These are phyloP conservation scores for Chlorella sp. DNA, from an alignment of 139 green algal species.

Conservation along the genomic window DNA sequence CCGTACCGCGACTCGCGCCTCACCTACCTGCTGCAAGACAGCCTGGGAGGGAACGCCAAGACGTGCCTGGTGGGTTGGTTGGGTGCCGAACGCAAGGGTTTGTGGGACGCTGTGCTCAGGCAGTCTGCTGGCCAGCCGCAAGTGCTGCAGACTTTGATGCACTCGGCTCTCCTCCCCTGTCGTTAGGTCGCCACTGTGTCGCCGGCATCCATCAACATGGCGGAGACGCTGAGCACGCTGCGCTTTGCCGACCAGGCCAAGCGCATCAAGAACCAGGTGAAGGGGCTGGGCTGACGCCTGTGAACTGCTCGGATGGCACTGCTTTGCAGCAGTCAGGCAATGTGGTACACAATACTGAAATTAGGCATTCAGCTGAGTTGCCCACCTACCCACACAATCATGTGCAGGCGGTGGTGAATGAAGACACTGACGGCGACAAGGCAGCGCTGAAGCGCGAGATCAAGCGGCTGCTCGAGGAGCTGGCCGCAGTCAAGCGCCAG, in stretches of 20 bases:
- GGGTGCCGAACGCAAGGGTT: too few relatives aligned
- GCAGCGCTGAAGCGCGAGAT: constrained; percentile 67
- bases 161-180: too few relatives aligned
- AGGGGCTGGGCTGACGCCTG: neutral
- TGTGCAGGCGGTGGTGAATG: constrained; percentile 70
- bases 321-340: neutral
- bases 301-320: neutral
- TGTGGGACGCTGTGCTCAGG: too few relatives aligned
- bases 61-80: constrained; percentile 43
- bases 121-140: neutral
- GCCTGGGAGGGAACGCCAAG: constrained; percentile 94
- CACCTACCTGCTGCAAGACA: constrained; percentile 97
- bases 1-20: constrained; percentile 97
- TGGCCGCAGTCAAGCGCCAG: constrained; percentile 3
- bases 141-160: too few relatives aligned
- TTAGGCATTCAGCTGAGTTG: too few relatives aligned
- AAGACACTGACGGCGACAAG: constrained; percentile 67
- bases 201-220: constrained; percentile 57
- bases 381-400: neutral
- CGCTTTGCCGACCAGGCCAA: constrained; percentile 91
- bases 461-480: constrained; percentile 54
- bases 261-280: constrained; percentile 88
- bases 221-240: constrained; percentile 92
- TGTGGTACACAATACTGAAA: too few relatives aligned
- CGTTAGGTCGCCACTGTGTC: constrained; percentile 90